Evolutionary conservation across 2,329 filamentous ascomycete genomes (phyloP).

Genomic region (Allantophomopsis lycopodina): DNA sequence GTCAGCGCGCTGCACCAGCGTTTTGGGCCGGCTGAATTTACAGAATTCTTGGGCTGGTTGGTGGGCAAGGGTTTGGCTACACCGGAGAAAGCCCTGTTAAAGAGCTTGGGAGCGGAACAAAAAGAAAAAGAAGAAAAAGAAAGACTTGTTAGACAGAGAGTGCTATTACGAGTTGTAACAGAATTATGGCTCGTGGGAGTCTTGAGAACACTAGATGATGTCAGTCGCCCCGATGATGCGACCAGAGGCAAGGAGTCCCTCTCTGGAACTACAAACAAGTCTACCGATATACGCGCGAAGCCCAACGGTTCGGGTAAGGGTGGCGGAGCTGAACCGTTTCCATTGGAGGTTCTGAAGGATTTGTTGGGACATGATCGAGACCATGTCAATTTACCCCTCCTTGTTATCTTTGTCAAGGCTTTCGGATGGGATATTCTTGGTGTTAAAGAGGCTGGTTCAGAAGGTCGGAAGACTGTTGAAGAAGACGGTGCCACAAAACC

Average conservation of each 20-base stretch:
- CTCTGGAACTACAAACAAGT: conserved; percentile 39
- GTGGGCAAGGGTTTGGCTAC: conserved; percentile 83
- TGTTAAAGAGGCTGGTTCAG: conserved; percentile 54
- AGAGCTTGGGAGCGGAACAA: conserved; percentile 64
- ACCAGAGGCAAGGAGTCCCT: conserved; percentile 32
- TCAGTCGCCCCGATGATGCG: conserved; percentile 47
- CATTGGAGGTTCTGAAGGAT: conserved; percentile 94
- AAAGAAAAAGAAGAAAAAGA: conserved; percentile 96
- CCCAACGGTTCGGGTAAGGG: conserved; percentile 39
- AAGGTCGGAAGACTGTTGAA: conserved; percentile 72
- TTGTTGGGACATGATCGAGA: conserved; percentile 87
- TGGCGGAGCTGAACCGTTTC: conserved; percentile 76
- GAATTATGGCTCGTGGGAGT: conserved; percentile 93
- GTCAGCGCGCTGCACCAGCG: conserved; percentile 92
- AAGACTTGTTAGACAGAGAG: conserved; percentile 69
- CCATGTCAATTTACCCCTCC: conserved; percentile 77
- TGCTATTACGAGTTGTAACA: conserved; percentile 79
- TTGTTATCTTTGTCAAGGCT: conserved; percentile 90
- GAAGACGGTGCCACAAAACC: conserved; percentile 59
- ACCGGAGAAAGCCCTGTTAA: conserved; percentile 73
- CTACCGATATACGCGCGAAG: conserved; percentile 42
- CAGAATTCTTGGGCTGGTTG: conserved; percentile 82
- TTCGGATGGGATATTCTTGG: conserved; percentile 95
- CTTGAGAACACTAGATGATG: conserved; percentile 64
- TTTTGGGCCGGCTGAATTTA: conserved; percentile 84